Evolutionary conservation across 257 asterid genomes (phyloP).

Genomic region (Gentiana straminea): DNA sequence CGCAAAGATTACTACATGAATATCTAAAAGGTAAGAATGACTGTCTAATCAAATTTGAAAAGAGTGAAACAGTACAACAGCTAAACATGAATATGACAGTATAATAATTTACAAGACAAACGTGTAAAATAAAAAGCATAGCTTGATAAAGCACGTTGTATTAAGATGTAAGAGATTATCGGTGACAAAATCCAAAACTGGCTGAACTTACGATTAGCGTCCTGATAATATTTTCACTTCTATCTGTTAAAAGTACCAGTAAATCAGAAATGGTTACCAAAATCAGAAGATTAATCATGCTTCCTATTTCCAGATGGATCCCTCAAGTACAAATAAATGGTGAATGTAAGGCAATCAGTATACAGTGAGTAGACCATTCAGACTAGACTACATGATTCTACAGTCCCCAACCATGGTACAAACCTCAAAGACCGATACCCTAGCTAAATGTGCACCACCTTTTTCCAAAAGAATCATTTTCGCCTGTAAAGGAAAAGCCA

Average conservation of each 20-base stretch:
- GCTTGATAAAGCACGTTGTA: too few relatives aligned
- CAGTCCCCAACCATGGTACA: constrained; percentile 10
- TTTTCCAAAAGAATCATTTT: constrained; percentile 84
- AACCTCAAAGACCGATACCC: constrained; percentile 92
- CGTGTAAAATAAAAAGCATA: too few relatives aligned
- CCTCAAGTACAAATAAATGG: neutral
- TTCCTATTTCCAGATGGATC: neutral
- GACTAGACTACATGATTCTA: neutral
- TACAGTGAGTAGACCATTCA: too few relatives aligned
- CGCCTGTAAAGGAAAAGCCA: constrained; percentile 45
- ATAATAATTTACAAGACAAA: too few relatives aligned
- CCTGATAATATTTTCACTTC: neutral
- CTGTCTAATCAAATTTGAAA: neutral
- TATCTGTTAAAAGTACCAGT: neutral
- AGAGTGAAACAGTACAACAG: neutral
- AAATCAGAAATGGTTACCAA: too few relatives aligned
- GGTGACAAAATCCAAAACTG: too few relatives aligned
- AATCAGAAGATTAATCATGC: too few relatives aligned
- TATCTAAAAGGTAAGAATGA: too few relatives aligned
- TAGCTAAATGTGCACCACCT: constrained; percentile 78
- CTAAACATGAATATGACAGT: neutral
- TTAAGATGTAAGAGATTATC: neutral
- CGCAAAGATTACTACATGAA: neutral
- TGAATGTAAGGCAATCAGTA: too few relatives aligned
- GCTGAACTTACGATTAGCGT: neutral